Base-by-base conservation (phyloP, 345 rosid genomes). In the Lepidium africanum region DNA sequence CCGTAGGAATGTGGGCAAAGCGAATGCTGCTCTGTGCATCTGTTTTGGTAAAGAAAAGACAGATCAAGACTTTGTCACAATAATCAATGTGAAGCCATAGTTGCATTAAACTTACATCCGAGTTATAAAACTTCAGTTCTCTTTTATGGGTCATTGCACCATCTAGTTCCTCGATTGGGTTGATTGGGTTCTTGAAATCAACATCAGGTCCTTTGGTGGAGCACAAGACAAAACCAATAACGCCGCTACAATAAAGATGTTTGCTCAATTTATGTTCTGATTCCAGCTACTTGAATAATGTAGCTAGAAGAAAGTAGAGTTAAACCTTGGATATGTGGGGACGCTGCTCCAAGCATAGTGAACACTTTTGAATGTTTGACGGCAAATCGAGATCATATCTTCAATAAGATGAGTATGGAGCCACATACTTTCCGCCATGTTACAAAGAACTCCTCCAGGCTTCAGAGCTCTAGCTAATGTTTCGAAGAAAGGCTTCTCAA, bases 371-470 rank as follows among this genome's bases (percentile, higher is more conserved):
- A 94, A 94, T 58, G 82, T 87, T 77, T 85, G 90, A 21, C 70
- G 78, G 63, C 97, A 91, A 32, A 85, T 78, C 21, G 86, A 72
- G 51, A 94, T 79, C 91, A 91, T 86, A 52, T 86, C 93, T 77
- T 94, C 78, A 59, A 94, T 86, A 63, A 94, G 89, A 81, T 94
- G 97, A 6, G 97, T 91, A 72, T 91, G 99, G 17, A 94, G 99
- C 99, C 99, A 91, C 91, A 91, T 86, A 70, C 99, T 91, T 77
- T 94, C 97, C 4, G 97, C 95, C 97, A 91, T 89, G 83, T 89
- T 94, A 76, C 96, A 94, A 46, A 94, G 88, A 66, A 91, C 83
- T 62, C 99, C 99, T 27, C 99, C 96, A 59, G 93, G 97, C 84
- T 86, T 84, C 67, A 94, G 77, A 4, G 97, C 89, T 65, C 73